A percentile compares a stretch with the other conserved stretches of the same genome.
These are phyloP conservation scores for Kurtzmaniella fragi DNA, from an alignment of 805 yeast species.

Conservation along the genomic window DNA sequence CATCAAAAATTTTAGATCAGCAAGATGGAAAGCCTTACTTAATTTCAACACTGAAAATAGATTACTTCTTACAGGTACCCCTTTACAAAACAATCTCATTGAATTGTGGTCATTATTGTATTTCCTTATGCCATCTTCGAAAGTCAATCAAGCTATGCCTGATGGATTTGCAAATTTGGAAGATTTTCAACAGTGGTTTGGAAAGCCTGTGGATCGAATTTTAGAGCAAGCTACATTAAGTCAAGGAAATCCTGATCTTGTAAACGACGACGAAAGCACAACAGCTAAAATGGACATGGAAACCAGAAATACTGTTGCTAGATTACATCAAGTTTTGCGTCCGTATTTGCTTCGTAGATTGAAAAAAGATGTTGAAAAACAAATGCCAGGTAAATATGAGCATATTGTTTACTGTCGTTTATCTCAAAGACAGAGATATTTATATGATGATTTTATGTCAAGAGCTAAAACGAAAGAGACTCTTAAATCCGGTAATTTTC, in stretches of 20 bases:
- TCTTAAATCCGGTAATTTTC: slow-evolving; percentile 86
- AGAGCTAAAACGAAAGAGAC: slow-evolving; percentile 94
- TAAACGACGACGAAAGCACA: slow-evolving; percentile 33
- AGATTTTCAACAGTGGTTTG: slow-evolving; percentile 98
- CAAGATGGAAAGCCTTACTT: slow-evolving; percentile 92
- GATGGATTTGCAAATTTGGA: slow-evolving; percentile 95
- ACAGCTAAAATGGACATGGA: slow-evolving; percentile 56
- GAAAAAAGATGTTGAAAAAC: slow-evolving; percentile 95
- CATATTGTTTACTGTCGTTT: slow-evolving; percentile 89
- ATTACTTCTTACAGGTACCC: slow-evolving; percentile 90
- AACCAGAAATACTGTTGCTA: slow-evolving; percentile 77
- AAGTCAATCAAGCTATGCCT: slow-evolving; percentile 70
- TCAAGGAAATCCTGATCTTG: slow-evolving; percentile 37
- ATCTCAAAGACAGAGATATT: slow-evolving; percentile 84
- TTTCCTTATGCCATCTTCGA: slow-evolving; percentile 91
- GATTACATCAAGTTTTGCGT: slow-evolving; percentile 87
- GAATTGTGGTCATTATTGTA: slow-evolving; percentile 95
- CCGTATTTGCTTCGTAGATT: slow-evolving; percentile 89
- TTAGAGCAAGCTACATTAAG: slow-evolving; percentile 62
- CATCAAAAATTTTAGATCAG: slow-evolving; percentile 92
- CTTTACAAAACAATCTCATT: slow-evolving; percentile 88
- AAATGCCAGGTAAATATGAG: slow-evolving; percentile 97
- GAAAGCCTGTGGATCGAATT: slow-evolving; percentile 91
- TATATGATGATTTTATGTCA: slow-evolving; percentile 96
- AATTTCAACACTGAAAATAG: slow-evolving; percentile 92